Conservation (phyloP, 345 rosid species). For the Firmiana major region DNA sequence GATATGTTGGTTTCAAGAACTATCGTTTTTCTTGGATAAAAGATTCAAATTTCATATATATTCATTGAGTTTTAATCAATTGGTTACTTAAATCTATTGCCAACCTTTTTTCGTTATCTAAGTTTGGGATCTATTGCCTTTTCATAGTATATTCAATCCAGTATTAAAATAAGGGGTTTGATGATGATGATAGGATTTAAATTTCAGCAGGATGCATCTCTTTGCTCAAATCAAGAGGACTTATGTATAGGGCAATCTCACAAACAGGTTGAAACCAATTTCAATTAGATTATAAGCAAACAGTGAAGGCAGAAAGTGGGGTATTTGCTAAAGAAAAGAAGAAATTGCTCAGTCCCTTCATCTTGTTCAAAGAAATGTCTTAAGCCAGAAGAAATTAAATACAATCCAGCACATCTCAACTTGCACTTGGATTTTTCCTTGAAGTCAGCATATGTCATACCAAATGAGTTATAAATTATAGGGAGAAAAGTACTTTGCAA, state of each 20-base stretch:
- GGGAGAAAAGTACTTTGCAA: slow-evolving; percentile 17
- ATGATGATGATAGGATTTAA: too few species aligned
- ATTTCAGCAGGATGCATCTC: not conserved
- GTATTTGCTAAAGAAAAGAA: not conserved
- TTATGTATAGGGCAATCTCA: not conserved
- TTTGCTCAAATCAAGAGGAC: slow-evolving; percentile 19
- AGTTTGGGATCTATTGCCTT: too few species aligned
- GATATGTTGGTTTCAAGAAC: too few species aligned
- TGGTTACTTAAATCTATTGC: too few species aligned
- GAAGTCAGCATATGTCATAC: slow-evolving; percentile 26
- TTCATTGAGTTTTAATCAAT: too few species aligned
- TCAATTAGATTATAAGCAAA: not conserved
- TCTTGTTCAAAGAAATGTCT: not conserved
- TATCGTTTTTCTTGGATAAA: too few species aligned
- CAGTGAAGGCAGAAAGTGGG: not conserved
- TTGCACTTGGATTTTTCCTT: slow-evolving; percentile 2
- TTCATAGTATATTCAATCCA: too few species aligned
- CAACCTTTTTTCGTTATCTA: too few species aligned
- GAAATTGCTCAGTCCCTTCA: not conserved
- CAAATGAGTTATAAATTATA: not conserved
- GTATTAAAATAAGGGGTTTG: too few species aligned
- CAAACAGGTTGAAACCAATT: not conserved
- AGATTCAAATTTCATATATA: not conserved
- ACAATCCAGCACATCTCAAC: not conserved
- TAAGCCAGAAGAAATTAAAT: not conserved